These are phyloP conservation scores for Phytophthora tentaculata DNA, from an alignment of 352 stramenopile species.

Conservation along the genomic window DNA sequence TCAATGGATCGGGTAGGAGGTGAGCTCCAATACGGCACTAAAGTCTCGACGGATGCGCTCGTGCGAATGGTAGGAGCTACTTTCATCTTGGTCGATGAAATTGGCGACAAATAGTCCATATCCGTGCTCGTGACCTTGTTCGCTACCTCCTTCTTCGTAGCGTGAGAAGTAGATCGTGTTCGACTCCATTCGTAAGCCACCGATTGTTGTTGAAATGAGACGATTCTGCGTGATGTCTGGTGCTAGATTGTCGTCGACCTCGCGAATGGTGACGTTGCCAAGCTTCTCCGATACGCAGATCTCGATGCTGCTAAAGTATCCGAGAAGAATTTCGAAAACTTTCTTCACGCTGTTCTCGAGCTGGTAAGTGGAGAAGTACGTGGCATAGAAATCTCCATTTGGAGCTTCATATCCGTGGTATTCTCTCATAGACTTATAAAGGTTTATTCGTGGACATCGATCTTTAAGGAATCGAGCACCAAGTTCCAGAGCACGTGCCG, in stretches of 20 bases:
- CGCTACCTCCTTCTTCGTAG: slow-evolving; percentile 28
- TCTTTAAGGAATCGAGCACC: slow-evolving; percentile 35
- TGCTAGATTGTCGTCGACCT: slow-evolving; percentile 44
- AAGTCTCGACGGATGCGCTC: slow-evolving; percentile 50
- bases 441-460: slow-evolving; percentile 26
- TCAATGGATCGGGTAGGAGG: slow-evolving; percentile 24
- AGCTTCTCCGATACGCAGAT: slow-evolving; percentile 55
- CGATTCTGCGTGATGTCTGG: slow-evolving; percentile 43
- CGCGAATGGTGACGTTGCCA: slow-evolving; percentile 51
- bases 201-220: slow-evolving; percentile 34
- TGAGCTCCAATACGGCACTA: slow-evolving; percentile 32
- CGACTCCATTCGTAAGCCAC: slow-evolving; percentile 43
- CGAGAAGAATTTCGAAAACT: slow-evolving; percentile 51
- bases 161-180: slow-evolving; percentile 45
- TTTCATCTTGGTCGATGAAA: slow-evolving; percentile 49
- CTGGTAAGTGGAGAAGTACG: slow-evolving; percentile 29
- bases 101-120: slow-evolving; percentile 44
- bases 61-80: slow-evolving; percentile 44
- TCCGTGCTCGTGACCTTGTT: slow-evolving; percentile 19
- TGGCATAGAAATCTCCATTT: slow-evolving; percentile 36
- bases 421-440: slow-evolving; percentile 35
- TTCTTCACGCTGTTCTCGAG: slow-evolving; percentile 42
- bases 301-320: slow-evolving; percentile 47
- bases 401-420: slow-evolving; percentile 32
- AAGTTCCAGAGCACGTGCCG: slow-evolving; percentile 20